phyloP scores from a whole-genome alignment of 2,329 filamentous ascomycete species.

The Leptographium wingfieldii region DNA sequence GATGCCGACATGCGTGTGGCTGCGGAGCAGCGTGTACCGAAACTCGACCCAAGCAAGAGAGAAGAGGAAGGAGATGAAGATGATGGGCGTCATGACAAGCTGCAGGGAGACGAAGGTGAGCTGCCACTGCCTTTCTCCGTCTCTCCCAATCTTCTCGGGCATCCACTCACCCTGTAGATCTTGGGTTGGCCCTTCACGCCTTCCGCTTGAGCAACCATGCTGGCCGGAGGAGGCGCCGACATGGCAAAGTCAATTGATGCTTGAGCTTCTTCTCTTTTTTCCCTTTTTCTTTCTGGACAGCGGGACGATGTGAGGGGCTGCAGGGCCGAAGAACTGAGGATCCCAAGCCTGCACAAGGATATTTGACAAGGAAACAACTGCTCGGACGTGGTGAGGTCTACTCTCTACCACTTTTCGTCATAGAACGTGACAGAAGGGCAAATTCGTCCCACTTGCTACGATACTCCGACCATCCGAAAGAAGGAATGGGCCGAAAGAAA shows the following conservation, averaged over 20 bases:
- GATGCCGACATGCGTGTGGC: conserved; percentile 20
- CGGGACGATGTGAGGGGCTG: neutral
- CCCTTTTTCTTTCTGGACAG: neutral
- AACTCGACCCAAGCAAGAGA: conserved; percentile 52
- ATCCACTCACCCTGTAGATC: conserved; percentile 7
- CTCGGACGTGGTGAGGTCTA: too few species aligned
- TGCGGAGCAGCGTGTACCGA: conserved; percentile 38
- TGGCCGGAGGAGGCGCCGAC: conserved; percentile 3
- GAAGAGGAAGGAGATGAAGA: conserved; percentile 51
- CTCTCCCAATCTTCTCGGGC: neutral
- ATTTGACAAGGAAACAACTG: too few species aligned
- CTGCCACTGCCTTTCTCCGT: neutral
- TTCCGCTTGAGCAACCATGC: neutral
- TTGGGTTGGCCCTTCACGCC: neutral
- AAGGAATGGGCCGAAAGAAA: too few species aligned
- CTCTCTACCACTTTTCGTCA: too few species aligned
- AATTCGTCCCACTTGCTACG: too few species aligned
- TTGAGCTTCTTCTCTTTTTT: neutral
- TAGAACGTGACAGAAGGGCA: too few species aligned
- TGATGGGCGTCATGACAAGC: conserved; percentile 47
- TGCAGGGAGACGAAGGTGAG: conserved; percentile 11
- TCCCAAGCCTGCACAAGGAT: too few species aligned
- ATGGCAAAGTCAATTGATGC: neutral
- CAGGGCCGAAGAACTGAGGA: neutral
- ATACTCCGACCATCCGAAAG: too few species aligned